Evolutionary conservation across 2,329 filamentous ascomycete species (phyloP).

Genomic region (Phialocephala sp.): DNA sequence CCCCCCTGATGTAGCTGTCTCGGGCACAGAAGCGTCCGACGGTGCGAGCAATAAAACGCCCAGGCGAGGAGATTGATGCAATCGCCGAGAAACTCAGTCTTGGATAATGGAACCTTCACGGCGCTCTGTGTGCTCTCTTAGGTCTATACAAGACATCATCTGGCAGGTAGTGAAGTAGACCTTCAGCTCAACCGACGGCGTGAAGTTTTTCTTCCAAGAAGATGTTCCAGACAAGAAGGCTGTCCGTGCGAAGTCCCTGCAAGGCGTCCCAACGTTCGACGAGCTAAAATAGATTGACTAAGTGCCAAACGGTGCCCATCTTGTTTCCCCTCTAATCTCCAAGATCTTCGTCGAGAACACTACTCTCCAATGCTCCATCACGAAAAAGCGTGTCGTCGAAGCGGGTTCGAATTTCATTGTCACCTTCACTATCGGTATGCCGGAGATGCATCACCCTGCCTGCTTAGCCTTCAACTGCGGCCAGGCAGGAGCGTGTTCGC

Average conservation of each 20-base stretch:
- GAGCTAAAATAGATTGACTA: slow-evolving; percentile 54
- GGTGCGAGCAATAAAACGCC: slow-evolving; percentile 42
- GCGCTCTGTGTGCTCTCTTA: slow-evolving; percentile 47
- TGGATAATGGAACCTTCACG: slow-evolving; percentile 55
- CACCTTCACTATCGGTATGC: slow-evolving; percentile 53
- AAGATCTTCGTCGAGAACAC: slow-evolving; percentile 55
- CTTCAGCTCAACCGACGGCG: slow-evolving; percentile 41
- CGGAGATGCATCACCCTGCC: slow-evolving; percentile 62
- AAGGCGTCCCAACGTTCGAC: slow-evolving; percentile 39
- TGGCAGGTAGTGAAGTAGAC: slow-evolving; percentile 41
- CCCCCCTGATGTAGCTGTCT: slow-evolving; percentile 42
- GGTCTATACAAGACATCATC: slow-evolving; percentile 42
- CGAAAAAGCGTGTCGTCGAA: slow-evolving; percentile 47
- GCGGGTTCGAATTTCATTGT: slow-evolving; percentile 57
- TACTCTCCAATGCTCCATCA: slow-evolving; percentile 50
- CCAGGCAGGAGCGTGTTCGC: slow-evolving; percentile 47
- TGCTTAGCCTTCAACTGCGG: slow-evolving; percentile 58
- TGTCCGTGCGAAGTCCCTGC: slow-evolving; percentile 41
- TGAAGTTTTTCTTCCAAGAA: slow-evolving; percentile 41
- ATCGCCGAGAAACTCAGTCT: slow-evolving; percentile 50
- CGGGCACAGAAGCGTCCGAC: slow-evolving; percentile 46
- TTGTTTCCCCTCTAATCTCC: slow-evolving; percentile 59
- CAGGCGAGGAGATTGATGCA: slow-evolving; percentile 48
- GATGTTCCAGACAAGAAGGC: slow-evolving; percentile 37
- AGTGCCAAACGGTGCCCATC: slow-evolving; percentile 57